Base-by-base conservation (phyloP, 306 rosid genomes). In the Citrullus colocynthis region DNA sequence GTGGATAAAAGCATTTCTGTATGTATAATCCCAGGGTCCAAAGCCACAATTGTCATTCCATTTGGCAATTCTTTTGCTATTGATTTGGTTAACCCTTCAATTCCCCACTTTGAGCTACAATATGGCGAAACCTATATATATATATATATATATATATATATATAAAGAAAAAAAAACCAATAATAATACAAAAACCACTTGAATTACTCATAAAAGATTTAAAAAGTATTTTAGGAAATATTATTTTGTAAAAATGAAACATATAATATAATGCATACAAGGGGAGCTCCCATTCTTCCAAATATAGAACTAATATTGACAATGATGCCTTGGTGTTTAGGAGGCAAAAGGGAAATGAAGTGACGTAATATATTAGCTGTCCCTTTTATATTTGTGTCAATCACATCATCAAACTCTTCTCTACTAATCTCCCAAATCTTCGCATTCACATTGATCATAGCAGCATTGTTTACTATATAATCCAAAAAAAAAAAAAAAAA, bases 311-410 rank as follows among this genome's bases (percentile, higher is more conserved):
- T 90, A 82, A 90, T 85, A 78, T 93, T 93, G 30, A 93, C 93
- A 21, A 93, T 91, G 15, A 90, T 85, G 1, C 92, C 93, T 42
- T 84, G 76, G 77, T 85, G 78, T 54, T 79, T 80, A 0, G 48
- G 0, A 12, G 90, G 73, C 96, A 93, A 86, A 1, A 84, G 74
- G 39, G 98, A 97, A 72, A 94, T 85, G 83, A 94, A 91, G 65
- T 90, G 97, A 0, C 98, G 88, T 67, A 94, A 32, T 62, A 94
- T 78, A 51, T 94, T 94, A 2, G 95, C 90, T 2, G 82, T 24
- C 6, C 98, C 98, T 76, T 91, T 94, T n/a, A 94, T 73, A 66
- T 94, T 94, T 0, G 96, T 94, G 36, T 90, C 96, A 5, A 94
- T 80, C 5, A 94, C 97, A 15, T 17, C 11, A 37, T 89, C 90